These are phyloP conservation scores for Aegilops longissima DNA, from an alignment of 176 grass and related monocot genomes.

Conservation along the genomic window DNA sequence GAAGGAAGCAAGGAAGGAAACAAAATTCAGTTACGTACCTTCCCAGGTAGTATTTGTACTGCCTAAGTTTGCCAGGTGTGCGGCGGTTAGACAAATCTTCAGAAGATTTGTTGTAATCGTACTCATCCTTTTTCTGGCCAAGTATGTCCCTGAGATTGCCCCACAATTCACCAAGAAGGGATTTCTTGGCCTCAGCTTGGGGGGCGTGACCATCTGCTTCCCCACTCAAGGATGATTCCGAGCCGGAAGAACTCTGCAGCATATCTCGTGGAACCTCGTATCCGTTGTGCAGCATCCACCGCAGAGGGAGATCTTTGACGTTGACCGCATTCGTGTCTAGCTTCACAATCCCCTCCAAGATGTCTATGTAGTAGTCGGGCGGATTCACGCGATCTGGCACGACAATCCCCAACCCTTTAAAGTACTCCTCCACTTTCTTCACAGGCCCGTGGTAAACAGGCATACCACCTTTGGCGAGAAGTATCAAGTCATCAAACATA, in stretches of 20 bases:
- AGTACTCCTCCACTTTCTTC: constrained; percentile 89
- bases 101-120: constrained; percentile 66
- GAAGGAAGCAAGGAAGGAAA: background rate
- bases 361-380: constrained; percentile 90
- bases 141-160: constrained; percentile 71
- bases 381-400: constrained; percentile 86
- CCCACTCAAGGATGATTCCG: constrained; percentile 49
- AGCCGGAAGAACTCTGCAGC: constrained; percentile 53
- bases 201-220: background rate
- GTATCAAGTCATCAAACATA: constrained; percentile 90
- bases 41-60: constrained; percentile 85
- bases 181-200: constrained; percentile 27
- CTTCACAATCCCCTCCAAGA: constrained; percentile 84
- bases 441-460: constrained; percentile 75
- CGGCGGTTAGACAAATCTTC: constrained; percentile 68
- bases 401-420: constrained; percentile 58
- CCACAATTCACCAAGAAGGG: constrained; percentile 63
- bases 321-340: constrained; percentile 44
- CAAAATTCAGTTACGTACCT: constrained; percentile 52
- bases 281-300: constrained; percentile 88
- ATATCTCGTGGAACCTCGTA: constrained; percentile 81
- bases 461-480: constrained; percentile 83
- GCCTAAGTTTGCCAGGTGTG: constrained; percentile 61
- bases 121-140: constrained; percentile 72
- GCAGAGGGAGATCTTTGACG: constrained; percentile 70